A percentile compares a stretch with the other conserved stretches of the same genome.
phyloP scores from a whole-genome alignment of 2,329 filamentous ascomycete genomes.

The Claviceps monticola region DNA sequence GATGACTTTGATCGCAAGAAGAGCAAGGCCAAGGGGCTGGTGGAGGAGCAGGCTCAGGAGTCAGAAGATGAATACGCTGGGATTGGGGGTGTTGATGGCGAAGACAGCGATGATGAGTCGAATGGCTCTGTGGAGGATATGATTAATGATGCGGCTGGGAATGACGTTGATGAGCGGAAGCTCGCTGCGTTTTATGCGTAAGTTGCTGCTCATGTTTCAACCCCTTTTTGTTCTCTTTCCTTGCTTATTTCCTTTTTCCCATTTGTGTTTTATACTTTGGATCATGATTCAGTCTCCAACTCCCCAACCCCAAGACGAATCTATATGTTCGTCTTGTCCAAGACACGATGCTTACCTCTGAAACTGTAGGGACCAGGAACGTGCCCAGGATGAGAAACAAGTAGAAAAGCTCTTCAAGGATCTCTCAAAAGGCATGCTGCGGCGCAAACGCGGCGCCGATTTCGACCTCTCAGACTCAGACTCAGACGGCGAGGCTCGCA shows the following conservation, averaged over 20 bases:
- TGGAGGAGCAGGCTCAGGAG: constrained; percentile 90
- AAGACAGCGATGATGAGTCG: constrained; percentile 62
- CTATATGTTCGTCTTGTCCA: too few species aligned
- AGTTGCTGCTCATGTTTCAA: constrained; percentile 27
- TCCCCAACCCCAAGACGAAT: too few species aligned
- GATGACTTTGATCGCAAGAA: constrained; percentile 68
- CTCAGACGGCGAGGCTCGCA: constrained; percentile 64
- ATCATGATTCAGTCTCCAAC: too few species aligned
- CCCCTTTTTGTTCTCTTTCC: background rate
- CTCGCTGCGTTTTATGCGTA: constrained; percentile 82
- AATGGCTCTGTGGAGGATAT: constrained; percentile 67
- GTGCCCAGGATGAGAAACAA: constrained; percentile 69
- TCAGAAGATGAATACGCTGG: constrained; percentile 98
- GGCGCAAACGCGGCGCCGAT: constrained; percentile 69
- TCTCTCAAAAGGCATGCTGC: constrained; percentile 75
- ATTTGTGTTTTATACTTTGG: too few species aligned
- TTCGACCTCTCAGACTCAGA: constrained; percentile 84
- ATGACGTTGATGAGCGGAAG: constrained; percentile 66
- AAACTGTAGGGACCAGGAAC: constrained; percentile 54
- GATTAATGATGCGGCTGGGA: constrained; percentile 72
- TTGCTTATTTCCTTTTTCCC: background rate
- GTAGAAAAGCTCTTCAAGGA: constrained; percentile 88
- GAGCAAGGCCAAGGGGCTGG: constrained; percentile 72
- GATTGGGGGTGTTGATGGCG: constrained; percentile 77
- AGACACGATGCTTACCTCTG: background rate